These are phyloP conservation scores for Populus euphratica DNA, from an alignment of 345 rosid species.

Conservation along the genomic window DNA sequence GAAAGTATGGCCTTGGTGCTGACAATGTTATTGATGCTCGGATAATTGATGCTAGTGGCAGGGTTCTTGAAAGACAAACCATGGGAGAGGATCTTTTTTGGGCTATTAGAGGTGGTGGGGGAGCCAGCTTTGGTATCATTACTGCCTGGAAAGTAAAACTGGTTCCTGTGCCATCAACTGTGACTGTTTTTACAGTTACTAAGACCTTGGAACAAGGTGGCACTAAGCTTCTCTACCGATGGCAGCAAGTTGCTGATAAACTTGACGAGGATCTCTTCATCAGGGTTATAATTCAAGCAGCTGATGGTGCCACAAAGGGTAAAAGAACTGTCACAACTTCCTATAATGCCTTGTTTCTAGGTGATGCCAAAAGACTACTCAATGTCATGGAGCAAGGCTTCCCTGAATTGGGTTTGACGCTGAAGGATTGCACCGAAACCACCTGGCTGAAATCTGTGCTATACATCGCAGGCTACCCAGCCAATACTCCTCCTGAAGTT, in stretches of 20 bases:
- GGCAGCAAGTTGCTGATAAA: conserved; percentile 24
- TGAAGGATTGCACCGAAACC: conserved; percentile 31
- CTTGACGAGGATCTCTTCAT: conserved; percentile 19
- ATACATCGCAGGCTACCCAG: conserved; percentile 23
- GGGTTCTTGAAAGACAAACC: no score
- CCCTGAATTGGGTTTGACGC: conserved; percentile 34
- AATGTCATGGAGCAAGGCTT: conserved; percentile 21
- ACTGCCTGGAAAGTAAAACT: no score
- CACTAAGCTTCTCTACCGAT: background rate
- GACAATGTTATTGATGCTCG: no score
- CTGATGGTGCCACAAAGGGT: background rate
- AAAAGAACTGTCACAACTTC: conserved; percentile 15
- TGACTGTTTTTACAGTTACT: no score
- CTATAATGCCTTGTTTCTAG: conserved; percentile 25
- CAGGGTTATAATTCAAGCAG: background rate
- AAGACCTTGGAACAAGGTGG: no score
- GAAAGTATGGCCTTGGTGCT: no score
- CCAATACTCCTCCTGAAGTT: conserved; percentile 19
- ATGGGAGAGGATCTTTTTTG: no score
- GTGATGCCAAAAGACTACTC: conserved; percentile 21
- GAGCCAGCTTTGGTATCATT: no score
- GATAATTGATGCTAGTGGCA: no score
- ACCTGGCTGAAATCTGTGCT: conserved; percentile 32
- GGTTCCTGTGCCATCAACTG: no score
- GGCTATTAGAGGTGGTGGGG: no score